Evolutionary conservation across 768 basidiomycete genomes (phyloP), one percentile per base, ranked within the genome.

Genomic region (Pulveroboletus sp.): DNA sequence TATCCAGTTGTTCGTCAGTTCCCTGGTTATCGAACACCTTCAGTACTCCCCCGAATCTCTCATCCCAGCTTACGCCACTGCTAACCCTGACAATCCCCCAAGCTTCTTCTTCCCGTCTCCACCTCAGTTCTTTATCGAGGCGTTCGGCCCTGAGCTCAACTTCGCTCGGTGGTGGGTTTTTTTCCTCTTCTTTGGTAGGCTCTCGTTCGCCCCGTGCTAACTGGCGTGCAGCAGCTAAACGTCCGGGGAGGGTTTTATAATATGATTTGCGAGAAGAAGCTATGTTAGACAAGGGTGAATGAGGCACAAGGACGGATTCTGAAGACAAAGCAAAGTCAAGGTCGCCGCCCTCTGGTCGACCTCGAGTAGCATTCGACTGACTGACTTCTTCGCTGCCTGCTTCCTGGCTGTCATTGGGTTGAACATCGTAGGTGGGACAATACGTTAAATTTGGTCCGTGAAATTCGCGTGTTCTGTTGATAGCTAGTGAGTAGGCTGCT

Each of bases 61-160:
- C 77, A 59, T 94, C 87, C 93, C 93, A 98, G 20, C 74, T 75
- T 12, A 88, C 82, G 14, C 71, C 70, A 44, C 69, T 69, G 2
- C 81, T 79, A 4, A 84, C 82, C 47, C 81, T 75, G 46, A 94
- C 74, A 46, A 93, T 79, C 34, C 78, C 75, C 87, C 88, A 97
- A 3, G 90, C 94, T 43, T 75, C 75, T 46, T 87, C 70, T 58
- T 94, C 88, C 19, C 79, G 75, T 38, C 81, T 78, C 95, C 95
- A 98, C 58, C 82, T 75, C 57, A 82, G 66, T 71, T 98, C 95
- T 70, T 94, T 95, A 69, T 87, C 86, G 66, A 93, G 66, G 56
- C 95, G 75, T 69, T 97, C 93, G 33, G 85, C 85, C 38, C 87
- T 81, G 48, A 98, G 73, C 63, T 97, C 90, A 19, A 90, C 85